phyloP scores from a whole-genome alignment of 306 rosid genomes.

The Dicorynia guianensis region DNA sequence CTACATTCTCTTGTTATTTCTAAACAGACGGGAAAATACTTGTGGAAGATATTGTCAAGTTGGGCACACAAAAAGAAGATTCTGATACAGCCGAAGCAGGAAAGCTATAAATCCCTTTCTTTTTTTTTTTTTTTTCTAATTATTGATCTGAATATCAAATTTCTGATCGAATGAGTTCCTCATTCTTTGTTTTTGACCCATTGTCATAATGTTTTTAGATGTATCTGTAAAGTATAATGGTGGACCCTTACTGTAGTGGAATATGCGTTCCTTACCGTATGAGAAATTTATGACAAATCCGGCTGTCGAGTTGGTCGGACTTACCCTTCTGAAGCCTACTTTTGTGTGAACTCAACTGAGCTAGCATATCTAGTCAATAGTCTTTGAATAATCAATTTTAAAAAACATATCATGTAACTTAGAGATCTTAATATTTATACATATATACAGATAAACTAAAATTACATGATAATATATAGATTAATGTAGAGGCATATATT shows the following conservation, averaged over 20 bases:
- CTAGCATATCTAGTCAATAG: too few species aligned
- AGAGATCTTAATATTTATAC: too few species aligned
- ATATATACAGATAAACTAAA: too few species aligned
- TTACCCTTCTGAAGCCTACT: too few species aligned
- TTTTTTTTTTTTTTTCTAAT: too few species aligned
- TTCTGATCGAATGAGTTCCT: neutral
- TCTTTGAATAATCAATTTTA: too few species aligned
- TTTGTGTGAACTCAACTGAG: too few species aligned
- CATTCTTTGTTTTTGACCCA: neutral
- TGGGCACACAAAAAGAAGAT: constrained; percentile 47
- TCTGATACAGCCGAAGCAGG: constrained; percentile 23
- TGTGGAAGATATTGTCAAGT: constrained; percentile 56
- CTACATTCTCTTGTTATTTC: neutral
- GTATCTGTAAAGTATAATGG: neutral
- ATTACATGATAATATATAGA: too few species aligned
- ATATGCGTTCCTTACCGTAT: neutral
- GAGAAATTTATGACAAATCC: too few species aligned
- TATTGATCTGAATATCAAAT: neutral
- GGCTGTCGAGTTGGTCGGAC: too few species aligned
- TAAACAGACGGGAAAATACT: constrained; percentile 56
- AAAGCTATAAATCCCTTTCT: constrained; percentile 33
- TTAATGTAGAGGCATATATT: too few species aligned
- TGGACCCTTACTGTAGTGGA: neutral
- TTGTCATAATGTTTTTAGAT: constrained; percentile 22
- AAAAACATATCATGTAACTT: too few species aligned